phyloP scores from a whole-genome alignment of 208 protist species.

The Crithidia acanthocephali region DNA sequence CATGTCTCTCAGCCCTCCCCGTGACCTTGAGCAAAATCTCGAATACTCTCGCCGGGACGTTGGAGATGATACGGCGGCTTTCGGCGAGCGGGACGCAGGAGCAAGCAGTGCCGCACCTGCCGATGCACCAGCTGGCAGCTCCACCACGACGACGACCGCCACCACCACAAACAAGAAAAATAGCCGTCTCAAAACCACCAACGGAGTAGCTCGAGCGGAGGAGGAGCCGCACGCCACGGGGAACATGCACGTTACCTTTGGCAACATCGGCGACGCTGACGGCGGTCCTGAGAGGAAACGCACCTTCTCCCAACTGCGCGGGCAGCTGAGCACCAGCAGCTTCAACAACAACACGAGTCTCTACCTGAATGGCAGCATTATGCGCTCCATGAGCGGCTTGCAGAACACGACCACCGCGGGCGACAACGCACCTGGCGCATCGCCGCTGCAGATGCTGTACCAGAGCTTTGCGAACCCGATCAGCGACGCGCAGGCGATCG shows the following conservation, averaged over 20 bases:
- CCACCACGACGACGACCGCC: too few relatives aligned
- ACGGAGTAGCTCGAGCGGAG: neutral
- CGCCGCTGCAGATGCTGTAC: constrained; percentile 29
- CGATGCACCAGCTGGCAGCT: neutral
- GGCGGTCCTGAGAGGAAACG: neutral
- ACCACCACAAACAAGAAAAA: neutral
- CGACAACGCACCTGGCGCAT: constrained; percentile 2
- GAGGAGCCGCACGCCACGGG: neutral
- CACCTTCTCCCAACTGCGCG: neutral
- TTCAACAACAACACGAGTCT: constrained; percentile 15
- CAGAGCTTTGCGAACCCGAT: constrained; percentile 39
- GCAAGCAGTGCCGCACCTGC: neutral
- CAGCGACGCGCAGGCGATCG: constrained; percentile 34
- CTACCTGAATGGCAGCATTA: constrained; percentile 17
- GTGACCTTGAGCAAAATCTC: neutral
- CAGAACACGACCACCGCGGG: neutral
- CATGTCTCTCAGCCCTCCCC: constrained; percentile 3
- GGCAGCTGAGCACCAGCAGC: constrained; percentile 1
- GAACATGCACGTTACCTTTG: constrained; percentile 14
- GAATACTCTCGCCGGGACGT: constrained; percentile 1
- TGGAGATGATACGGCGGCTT: neutral
- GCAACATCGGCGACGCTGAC: neutral
- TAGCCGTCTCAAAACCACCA: constrained; percentile 1
- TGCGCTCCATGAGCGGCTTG: constrained; percentile 5
- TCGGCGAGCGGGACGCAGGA: neutral